phyloP scores from a whole-genome alignment of 176 grass and related monocot species.

The Aegilops tauschii region DNA sequence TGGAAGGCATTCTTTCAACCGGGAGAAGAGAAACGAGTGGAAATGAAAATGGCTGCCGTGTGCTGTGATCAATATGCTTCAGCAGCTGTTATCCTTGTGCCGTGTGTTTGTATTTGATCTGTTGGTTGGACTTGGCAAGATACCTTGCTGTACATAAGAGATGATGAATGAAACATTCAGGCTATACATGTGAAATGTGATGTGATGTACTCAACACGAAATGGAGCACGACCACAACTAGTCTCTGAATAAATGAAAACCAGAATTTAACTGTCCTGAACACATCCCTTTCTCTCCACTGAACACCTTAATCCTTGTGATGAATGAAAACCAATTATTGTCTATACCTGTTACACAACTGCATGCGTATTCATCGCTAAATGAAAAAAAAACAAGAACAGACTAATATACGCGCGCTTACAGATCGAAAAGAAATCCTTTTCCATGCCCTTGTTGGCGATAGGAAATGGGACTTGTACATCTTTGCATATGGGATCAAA shows the following conservation, averaged over 20 bases:
- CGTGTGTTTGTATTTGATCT: slow-evolving; percentile 19
- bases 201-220: no score
- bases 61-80: neutral
- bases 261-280: neutral
- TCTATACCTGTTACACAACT: neutral
- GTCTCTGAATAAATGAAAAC: neutral
- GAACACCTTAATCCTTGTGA: neutral
- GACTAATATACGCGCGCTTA: no score
- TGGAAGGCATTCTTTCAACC: slow-evolving; percentile 21
- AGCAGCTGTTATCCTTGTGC: neutral
- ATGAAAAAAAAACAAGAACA: neutral
- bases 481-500: slow-evolving; percentile 27
- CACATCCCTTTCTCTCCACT: neutral
- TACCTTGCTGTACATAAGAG: neutral
- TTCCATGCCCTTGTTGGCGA: neutral
- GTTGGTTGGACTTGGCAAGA: slow-evolving; percentile 20
- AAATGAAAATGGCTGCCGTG: neutral
- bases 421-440: neutral
- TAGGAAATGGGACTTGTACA: neutral
- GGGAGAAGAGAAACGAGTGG: neutral
- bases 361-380: neutral
- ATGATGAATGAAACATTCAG: neutral
- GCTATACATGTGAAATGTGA: neutral
- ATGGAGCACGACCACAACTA: neutral
- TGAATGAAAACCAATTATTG: slow-evolving; percentile 27